Conservation (phyloP, 2,329 filamentous ascomycete genomes). For the Neocatenulostroma microsporum region DNA sequence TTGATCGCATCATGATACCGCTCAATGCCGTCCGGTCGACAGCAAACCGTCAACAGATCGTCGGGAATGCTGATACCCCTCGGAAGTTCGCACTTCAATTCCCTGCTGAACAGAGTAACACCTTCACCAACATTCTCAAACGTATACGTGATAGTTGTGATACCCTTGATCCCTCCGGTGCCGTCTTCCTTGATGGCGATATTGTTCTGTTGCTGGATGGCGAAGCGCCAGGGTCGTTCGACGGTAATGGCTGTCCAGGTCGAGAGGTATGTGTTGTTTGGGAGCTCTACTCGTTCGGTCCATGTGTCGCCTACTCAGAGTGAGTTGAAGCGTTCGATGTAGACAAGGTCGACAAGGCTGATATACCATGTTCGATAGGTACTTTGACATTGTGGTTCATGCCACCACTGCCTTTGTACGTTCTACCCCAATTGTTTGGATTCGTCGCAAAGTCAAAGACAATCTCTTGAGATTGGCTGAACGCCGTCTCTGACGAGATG, state of each 20-base stretch:
- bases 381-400: constrained; percentile 7
- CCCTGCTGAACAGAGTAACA: constrained; percentile 11
- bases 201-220: constrained; percentile 10
- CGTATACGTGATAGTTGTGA: constrained; percentile 11
- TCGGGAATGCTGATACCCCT: constrained; percentile 8
- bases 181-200: constrained; percentile 10
- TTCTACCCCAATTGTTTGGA: constrained; percentile 4
- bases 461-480: neutral
- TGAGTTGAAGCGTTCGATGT: no score
- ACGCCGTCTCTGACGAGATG: constrained; percentile 2
- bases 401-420: constrained; percentile 13
- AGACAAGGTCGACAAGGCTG: no score
- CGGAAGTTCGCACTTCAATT: constrained; percentile 11
- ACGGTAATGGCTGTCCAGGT: constrained; percentile 9
- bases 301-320: no score
- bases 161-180: constrained; percentile 7
- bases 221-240: constrained; percentile 9
- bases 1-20: constrained; percentile 12
- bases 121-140: constrained; percentile 12
- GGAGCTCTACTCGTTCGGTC: constrained; percentile 9
- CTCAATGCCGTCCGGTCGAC: constrained; percentile 11
- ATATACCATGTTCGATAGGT: neutral
- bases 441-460: constrained; percentile 4
- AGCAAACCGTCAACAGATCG: constrained; percentile 10
- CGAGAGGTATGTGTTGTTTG: constrained; percentile 10